Evolutionary conservation across 192 early-diverging fungal genomes (phyloP), one percentile per base, ranked within the genome.

Genomic region (Coemansia reversa): DNA sequence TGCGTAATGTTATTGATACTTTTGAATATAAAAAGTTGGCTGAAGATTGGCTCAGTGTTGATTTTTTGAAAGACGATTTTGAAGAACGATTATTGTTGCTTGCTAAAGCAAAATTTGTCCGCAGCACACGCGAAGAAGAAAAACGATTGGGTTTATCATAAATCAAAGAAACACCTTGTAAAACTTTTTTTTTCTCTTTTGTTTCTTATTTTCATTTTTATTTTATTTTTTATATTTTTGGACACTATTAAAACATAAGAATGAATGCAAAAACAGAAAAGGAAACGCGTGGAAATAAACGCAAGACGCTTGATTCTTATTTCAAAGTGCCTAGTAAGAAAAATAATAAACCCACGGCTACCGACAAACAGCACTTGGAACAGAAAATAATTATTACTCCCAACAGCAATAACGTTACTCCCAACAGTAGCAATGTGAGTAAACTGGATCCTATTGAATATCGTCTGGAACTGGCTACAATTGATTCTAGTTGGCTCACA

Each of bases 401-500:
- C n/a, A n/a, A n/a, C n/a, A n/a, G n/a, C n/a, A n/a, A n/a, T n/a
- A n/a, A n/a, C n/a, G n/a, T 23, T 9, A 20, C 27, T 7, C 23
- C 28, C 18, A 6, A 32, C 18, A 27, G 19, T 3, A 27, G 22
- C 3, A 25, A 48, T 18, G 12, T 48, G 4, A 24, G 20, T 20
- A 48, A 62, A 22, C 20, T 56, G 11, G 59, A 67, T 12, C 57
- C 35, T 2, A 11, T n/a, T 8, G 51, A 59, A 65, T 63, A 63
- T 25, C 28, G 28, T 0, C 73, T 91, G 45, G 92, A 94, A 70
- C 78, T 84, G 45, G 82, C 76, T 14, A 92, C 88, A 9, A 89
- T 97, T 69, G 81, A 89, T 12, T 16, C 77, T 3, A 90, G 89
- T 42, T 97, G 92, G 92, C 77, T 92, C 24, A 63, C 64, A 58